phyloP scores from a whole-genome alignment of 2,329 filamentous ascomycete species.

The Paecilomyces fulvus region DNA sequence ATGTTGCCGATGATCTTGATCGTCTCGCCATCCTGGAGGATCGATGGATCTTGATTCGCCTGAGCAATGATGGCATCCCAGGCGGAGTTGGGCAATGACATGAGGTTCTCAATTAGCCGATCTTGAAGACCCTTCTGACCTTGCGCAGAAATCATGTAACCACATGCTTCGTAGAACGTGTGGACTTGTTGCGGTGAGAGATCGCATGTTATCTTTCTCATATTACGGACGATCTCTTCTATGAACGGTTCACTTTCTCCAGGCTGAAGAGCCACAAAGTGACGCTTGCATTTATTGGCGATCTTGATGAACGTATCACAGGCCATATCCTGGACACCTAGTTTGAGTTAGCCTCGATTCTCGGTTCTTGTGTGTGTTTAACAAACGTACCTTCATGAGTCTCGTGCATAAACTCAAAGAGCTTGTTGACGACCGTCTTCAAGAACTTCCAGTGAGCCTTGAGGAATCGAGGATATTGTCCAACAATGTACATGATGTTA shows the following conservation, averaged over 20 bases:
- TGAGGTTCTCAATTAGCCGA: slow-evolving; percentile 79
- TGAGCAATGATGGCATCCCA: slow-evolving; percentile 93
- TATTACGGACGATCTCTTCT: slow-evolving; percentile 92
- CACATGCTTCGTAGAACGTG: slow-evolving; percentile 97
- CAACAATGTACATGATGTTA: slow-evolving; percentile 99
- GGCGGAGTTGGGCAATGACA: slow-evolving; percentile 85
- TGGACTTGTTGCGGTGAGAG: slow-evolving; percentile 95
- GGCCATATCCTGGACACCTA: slow-evolving; percentile 97
- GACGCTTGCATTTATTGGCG: slow-evolving; percentile 91
- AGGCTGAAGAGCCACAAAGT: slow-evolving; percentile 92
- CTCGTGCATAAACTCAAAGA: slow-evolving; percentile 99
- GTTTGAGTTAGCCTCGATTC: slow-evolving; percentile 19
- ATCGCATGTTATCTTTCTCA: slow-evolving; percentile 92
- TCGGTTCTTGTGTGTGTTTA: not conserved
- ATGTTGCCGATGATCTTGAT: slow-evolving; percentile 99
- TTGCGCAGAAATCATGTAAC: slow-evolving; percentile 98
- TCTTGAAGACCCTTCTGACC: slow-evolving; percentile 93
- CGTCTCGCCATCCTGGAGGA: slow-evolving; percentile 83
- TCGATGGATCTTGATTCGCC: slow-evolving; percentile 74
- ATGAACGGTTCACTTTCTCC: slow-evolving; percentile 95
- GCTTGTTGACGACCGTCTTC: slow-evolving; percentile 98
- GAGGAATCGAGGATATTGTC: slow-evolving; percentile 93
- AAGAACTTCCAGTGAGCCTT: slow-evolving; percentile 99
- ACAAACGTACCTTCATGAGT: slow-evolving; percentile 73
- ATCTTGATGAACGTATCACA: slow-evolving; percentile 99